Base-by-base conservation (phyloP, 179 eudicot species). In the Pouteria campechiana region DNA sequence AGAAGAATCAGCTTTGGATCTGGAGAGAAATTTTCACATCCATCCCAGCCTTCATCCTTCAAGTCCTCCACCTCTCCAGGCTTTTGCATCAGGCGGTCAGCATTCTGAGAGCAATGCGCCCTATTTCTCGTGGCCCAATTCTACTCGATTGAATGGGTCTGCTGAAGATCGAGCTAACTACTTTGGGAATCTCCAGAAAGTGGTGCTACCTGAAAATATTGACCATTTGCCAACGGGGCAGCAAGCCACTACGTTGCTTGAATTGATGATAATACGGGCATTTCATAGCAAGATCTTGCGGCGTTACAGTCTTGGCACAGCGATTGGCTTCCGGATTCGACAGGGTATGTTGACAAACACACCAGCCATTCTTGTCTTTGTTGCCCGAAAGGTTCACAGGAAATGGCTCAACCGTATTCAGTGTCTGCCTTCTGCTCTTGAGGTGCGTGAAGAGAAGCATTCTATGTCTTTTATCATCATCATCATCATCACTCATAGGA, bases 291-390 rank as follows among this genome's bases (percentile, higher is more conserved):
- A 66, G 53, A 48, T 54, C 3, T 63, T 74, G 60, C 63, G 68
- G 4, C 70, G 61, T n/a, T 59, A 57, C 54, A 74, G 81, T 53
- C 70, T 74, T 48, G 81, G 76, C 44, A 70, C 81, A 4, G 81
- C 81, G 30, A 63, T 70, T 49, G 81, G 81, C 6, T 70, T 70
- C 30, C 60, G 81, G 52, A 74, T 74, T 15, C 55, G 68, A 33
- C 55, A 45, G 37, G 81, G 81, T 33, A 25, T 44, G 39, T 46
- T 74, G 53, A 74, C 81, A 4, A 65, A 70, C 56, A 59, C 60
- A 55, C 81, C 81, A 5, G 81, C 81, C 43, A 70, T 74, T 51
- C 73, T 74, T 35, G 81, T 74, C 38, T 74, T 74, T 45, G 81
- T 74, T 48, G 81, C 81, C 46, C 57, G 74, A 25, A 74, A 74